Evolutionary conservation across 2,329 filamentous ascomycete species (phyloP), one percentile per base, ranked within the genome.

Genomic region (Fusarium dimerum): DNA sequence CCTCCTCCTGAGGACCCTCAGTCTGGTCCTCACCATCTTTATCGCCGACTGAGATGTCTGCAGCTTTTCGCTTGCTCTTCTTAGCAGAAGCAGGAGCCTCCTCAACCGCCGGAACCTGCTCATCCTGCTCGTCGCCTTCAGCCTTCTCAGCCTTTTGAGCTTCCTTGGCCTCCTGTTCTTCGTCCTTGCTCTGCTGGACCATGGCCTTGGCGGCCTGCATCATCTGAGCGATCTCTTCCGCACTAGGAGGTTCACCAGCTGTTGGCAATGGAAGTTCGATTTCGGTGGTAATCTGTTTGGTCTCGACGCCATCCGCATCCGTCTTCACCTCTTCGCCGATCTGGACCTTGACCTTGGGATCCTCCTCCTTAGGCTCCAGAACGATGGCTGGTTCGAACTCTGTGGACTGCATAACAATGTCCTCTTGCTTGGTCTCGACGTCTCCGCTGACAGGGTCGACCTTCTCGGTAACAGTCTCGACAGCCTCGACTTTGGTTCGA

Each of bases 161-260:
- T n/a, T n/a, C n/a, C 58, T 72, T 75, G 6, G 41, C 34, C 8
- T 68, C 68, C 9, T 74, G 70, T 12, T 69, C 69, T 43, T 73
- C 66, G 69, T 78, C 74, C 57, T 81, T 76, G 55, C 81, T 82
- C 54, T 86, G 85, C 56, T 88, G 82, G 6, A 97, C 92, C 90
- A 97, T 96, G 61, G 87, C 84, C 74, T 88, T 91, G 32, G 94
- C 94, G 65, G 90, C 86, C 29, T 86, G 86, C 53, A 97, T 87
- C 88, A 97, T 92, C 50, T 86, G 83, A 51, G 88, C 82, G 1
- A 92, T 87, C 64, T 94, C 89, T 58, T 92, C 88, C 0, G 90
- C 85, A 12, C 86, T 83, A 0, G 89, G 87, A 9, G 92, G 79
- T 55, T 90, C 84, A 48, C 81, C 82, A 10, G 84, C 79, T 5